phyloP scores from a whole-genome alignment of 2,329 filamentous ascomycete species.

The Cordyceps cicadae region DNA sequence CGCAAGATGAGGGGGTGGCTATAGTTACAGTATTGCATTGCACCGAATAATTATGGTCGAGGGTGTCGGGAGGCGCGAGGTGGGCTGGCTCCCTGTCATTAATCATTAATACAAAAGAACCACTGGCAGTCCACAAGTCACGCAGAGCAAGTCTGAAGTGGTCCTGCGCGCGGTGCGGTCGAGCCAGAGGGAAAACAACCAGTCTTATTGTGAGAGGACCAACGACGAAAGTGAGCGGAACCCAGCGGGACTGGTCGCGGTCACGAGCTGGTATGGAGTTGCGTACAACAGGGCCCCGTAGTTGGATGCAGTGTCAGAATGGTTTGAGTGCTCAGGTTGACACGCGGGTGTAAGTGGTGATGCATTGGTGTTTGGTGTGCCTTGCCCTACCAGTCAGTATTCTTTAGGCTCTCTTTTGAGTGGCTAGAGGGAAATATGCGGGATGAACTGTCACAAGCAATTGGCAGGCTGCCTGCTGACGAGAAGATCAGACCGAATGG shows the following conservation, averaged over 20 bases:
- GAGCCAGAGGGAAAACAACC: background rate
- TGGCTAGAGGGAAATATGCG: background rate
- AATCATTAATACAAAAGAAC: slow-evolving; percentile 2
- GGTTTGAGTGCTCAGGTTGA: slow-evolving; percentile 8
- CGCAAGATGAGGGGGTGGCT: slow-evolving; percentile 15
- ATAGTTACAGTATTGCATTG: slow-evolving; percentile 19
- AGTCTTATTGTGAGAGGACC: background rate
- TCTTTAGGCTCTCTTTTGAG: background rate
- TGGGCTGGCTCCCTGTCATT: slow-evolving; percentile 3
- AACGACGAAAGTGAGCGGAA: slow-evolving; percentile 6
- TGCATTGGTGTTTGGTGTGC: slow-evolving; percentile 1
- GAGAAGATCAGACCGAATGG: slow-evolving; percentile 7
- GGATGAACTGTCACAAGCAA: slow-evolving; percentile 11
- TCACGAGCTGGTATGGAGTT: background rate
- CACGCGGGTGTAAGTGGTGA: slow-evolving; percentile 5
- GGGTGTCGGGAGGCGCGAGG: slow-evolving; percentile 14
- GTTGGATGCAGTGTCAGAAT: slow-evolving; percentile 9
- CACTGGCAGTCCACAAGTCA: slow-evolving; percentile 4
- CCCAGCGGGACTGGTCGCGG: background rate
- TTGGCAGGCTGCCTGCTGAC: background rate
- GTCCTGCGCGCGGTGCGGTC: background rate
- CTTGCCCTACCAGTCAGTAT: background rate
- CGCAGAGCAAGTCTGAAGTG: background rate
- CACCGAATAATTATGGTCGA: slow-evolving; percentile 21
- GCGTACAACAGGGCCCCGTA: background rate